Evolutionary conservation across 2,329 filamentous ascomycete genomes (phyloP).

Genomic region (Podosphaera xanthii): DNA sequence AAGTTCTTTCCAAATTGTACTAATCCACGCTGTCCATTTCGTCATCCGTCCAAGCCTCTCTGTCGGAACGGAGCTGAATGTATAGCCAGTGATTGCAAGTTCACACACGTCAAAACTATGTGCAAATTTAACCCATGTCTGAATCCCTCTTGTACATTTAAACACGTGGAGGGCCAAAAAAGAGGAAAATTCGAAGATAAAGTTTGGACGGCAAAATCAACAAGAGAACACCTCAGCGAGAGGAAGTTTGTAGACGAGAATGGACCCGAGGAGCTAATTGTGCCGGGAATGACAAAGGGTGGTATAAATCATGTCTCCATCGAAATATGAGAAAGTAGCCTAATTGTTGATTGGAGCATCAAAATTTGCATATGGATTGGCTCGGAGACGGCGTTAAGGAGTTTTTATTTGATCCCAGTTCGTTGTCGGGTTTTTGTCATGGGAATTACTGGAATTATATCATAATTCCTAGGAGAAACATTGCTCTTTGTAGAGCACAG

Average conservation of each 20-base stretch:
- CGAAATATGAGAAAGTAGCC: conserved; percentile 10
- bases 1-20: conserved; percentile 82
- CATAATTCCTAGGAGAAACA: not conserved
- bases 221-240: conserved; percentile 56
- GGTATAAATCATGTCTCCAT: conserved; percentile 5
- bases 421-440: too few species aligned
- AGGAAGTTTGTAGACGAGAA: conserved; percentile 63
- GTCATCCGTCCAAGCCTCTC: conserved; percentile 64
- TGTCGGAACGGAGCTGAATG: conserved; percentile 88
- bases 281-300: conserved; percentile 9
- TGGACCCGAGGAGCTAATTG: conserved; percentile 29
- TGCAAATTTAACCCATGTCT: conserved; percentile 86
- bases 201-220: conserved; percentile 52
- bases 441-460: not conserved
- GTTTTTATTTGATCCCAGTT: not conserved
- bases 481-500: conserved; percentile 1
- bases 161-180: conserved; percentile 74
- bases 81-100: conserved; percentile 61
- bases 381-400: conserved; percentile 4
- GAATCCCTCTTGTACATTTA: conserved; percentile 71
- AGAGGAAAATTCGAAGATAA: conserved; percentile 68
- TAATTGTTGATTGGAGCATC: conserved; percentile 1
- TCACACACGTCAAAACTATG: conserved; percentile 61
- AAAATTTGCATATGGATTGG: not conserved
- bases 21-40: conserved; percentile 70